phyloP scores from a whole-genome alignment of 2,329 filamentous ascomycete species.

The Fusarium longipes region DNA sequence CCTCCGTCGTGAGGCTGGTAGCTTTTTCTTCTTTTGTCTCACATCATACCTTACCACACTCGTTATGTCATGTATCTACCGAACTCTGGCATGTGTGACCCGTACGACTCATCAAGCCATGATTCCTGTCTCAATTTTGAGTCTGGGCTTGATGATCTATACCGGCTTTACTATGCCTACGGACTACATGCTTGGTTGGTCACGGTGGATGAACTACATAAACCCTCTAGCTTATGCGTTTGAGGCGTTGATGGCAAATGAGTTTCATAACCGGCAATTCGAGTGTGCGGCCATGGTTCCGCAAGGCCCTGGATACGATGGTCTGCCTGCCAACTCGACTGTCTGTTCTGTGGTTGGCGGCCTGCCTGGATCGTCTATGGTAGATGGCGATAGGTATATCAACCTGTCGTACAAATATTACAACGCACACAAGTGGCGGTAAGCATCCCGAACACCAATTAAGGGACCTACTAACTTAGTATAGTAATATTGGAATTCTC shows the following conservation, averaged over 20 bases:
- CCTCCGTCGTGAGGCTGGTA: conserved; percentile 65
- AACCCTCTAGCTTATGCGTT: conserved; percentile 69
- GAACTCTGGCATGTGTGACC: conserved; percentile 47
- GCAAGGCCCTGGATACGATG: conserved; percentile 45
- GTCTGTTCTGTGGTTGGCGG: conserved; percentile 67
- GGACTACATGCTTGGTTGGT: conserved; percentile 45
- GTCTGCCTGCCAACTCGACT: conserved; percentile 58
- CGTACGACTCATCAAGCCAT: conserved; percentile 48
- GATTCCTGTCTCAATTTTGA: conserved; percentile 65
- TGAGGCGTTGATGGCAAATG: conserved; percentile 45
- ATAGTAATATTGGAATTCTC: conserved; percentile 75
- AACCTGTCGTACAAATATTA: conserved; percentile 65
- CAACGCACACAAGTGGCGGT: conserved; percentile 66
- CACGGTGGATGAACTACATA: conserved; percentile 72
- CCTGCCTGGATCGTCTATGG: conserved; percentile 61
- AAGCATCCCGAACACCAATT: accelerated
- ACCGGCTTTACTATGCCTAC: conserved; percentile 47
- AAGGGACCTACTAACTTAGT: accelerated
- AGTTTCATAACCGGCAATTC: conserved; percentile 62
- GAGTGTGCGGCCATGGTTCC: conserved; percentile 65
- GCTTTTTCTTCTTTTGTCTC: conserved; percentile 70
- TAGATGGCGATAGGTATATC: conserved; percentile 72
- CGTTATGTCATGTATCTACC: conserved; percentile 48
- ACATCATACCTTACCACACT: conserved; percentile 51
- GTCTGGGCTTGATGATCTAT: conserved; percentile 66